A percentile compares a stretch with the other conserved stretches of the same genome.
phyloP scores from a whole-genome alignment of 169 alveolate genomes.

The Cryptosporidium bovis region DNA sequence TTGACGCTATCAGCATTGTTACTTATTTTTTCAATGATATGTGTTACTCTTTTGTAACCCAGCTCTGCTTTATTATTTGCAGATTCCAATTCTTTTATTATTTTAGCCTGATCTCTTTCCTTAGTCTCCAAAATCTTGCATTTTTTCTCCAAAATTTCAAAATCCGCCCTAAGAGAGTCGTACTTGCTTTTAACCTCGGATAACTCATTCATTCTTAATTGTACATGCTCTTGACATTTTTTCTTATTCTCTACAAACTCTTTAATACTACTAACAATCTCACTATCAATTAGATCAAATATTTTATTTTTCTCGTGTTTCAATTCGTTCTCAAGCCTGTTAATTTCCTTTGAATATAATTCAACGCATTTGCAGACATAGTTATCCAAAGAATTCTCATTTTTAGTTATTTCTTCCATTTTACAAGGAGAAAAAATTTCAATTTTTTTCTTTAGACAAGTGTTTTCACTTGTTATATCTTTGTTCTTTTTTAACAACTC shows the following conservation, averaged over 20 bases:
- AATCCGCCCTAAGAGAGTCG: conserved; percentile 3
- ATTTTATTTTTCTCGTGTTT: conserved; percentile 6
- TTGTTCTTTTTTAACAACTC: background rate
- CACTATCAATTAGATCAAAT: conserved; percentile 11
- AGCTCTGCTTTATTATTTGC: conserved; percentile 1
- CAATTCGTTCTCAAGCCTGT: background rate
- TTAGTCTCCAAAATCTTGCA: conserved; percentile 7
- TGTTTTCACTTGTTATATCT: conserved; percentile 8
- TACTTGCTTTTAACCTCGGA: conserved; percentile 15
- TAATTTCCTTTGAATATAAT: background rate
- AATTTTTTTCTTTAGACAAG: background rate
- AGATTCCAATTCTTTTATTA: conserved; percentile 15
- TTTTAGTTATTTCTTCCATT: background rate
- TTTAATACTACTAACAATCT: conserved; percentile 6
- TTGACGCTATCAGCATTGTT: background rate
- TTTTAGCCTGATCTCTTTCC: conserved; percentile 31
- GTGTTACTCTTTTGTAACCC: background rate
- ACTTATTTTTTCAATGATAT: background rate
- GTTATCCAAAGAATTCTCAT: too few relatives aligned
- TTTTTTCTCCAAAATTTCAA: background rate
- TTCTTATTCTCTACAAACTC: conserved; percentile 21
- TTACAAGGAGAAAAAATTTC: conserved; percentile 3
- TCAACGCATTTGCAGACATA: conserved; percentile 33
- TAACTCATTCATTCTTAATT: background rate
- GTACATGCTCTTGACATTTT: conserved; percentile 11